Conservation (phyloP, 164 flowering plant species). For the Echeveria elegans region DNA sequence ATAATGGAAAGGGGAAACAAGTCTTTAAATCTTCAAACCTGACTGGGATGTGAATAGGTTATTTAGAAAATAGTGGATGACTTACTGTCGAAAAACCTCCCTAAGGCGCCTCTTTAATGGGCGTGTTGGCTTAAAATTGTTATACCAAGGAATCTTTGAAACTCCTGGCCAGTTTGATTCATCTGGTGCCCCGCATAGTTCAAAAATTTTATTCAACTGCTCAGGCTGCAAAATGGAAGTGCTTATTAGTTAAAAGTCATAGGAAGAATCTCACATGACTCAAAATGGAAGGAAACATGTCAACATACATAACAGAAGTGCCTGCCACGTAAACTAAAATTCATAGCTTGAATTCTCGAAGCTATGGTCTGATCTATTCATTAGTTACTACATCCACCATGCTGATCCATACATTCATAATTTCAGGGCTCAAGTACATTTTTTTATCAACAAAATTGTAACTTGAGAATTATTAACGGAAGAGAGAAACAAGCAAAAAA, state of each 20-base stretch:
- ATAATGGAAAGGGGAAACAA: not conserved
- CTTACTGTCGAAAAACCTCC: constrained; percentile 75
- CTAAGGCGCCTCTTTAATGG: constrained; percentile 69
- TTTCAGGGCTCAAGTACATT: not conserved
- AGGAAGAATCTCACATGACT: not conserved
- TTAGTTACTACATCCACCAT: not conserved
- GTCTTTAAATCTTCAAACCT: not conserved
- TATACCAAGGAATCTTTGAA: constrained; percentile 72
- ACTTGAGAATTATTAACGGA: too few species aligned
- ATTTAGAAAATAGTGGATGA: not conserved
- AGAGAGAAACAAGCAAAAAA: too few species aligned
- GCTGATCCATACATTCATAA: not conserved
- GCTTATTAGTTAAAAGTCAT: not conserved
- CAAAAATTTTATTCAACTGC: constrained; percentile 74
- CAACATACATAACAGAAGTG: not conserved
- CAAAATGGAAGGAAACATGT: not conserved
- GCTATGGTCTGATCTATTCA: not conserved
- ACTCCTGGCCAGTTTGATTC: constrained; percentile 83
- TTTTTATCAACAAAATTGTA: too few species aligned
- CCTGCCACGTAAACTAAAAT: not conserved
- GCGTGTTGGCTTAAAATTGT: constrained; percentile 64
- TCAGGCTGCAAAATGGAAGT: constrained; percentile 44
- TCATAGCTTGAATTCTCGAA: not conserved
- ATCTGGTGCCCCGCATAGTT: constrained; percentile 82
- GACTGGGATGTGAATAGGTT: not conserved